A percentile compares a stretch with the other conserved stretches of the same genome.
phyloP scores from a whole-genome alignment of 495 filamentous ascomycete species.

The Clohesyomyces aquaticus region DNA sequence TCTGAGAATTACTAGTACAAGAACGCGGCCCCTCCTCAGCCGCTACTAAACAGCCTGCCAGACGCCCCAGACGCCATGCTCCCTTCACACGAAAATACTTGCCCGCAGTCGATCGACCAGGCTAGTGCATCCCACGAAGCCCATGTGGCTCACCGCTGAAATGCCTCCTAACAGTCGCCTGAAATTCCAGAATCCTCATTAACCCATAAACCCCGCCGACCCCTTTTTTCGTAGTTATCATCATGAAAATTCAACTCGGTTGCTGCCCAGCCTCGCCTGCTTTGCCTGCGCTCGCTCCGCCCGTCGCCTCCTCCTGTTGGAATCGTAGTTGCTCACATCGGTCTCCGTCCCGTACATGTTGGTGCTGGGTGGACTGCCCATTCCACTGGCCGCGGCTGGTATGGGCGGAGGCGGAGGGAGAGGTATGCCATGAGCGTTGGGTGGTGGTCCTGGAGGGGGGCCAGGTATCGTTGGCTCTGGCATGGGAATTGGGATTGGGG shows the following conservation, averaged over 20 bases:
- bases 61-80: too few relatives aligned
- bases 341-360: conserved; percentile 46
- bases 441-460: conserved; percentile 26
- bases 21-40: too few relatives aligned
- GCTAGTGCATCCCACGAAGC: too few relatives aligned
- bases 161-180: background rate
- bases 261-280: conserved; percentile 35
- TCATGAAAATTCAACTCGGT: conserved; percentile 46
- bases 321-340: conserved; percentile 48
- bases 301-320: conserved; percentile 46
- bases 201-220: background rate
- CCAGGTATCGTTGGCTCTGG: conserved; percentile 9
- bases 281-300: conserved; percentile 48
- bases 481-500: conserved; percentile 20
- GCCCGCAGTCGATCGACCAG: too few relatives aligned
- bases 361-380: conserved; percentile 36
- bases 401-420: conserved; percentile 44
- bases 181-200: background rate
- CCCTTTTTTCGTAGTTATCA: conserved; percentile 4
- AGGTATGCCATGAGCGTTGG: conserved; percentile 20
- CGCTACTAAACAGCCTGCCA: too few relatives aligned
- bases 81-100: too few relatives aligned
- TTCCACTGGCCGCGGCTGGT: conserved; percentile 33
- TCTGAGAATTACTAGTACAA: too few relatives aligned
- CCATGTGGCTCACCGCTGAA: too few relatives aligned